Evolutionary conservation across 768 basidiomycete species (phyloP).

Genomic region (Rubroboletus pulcherrimus): DNA sequence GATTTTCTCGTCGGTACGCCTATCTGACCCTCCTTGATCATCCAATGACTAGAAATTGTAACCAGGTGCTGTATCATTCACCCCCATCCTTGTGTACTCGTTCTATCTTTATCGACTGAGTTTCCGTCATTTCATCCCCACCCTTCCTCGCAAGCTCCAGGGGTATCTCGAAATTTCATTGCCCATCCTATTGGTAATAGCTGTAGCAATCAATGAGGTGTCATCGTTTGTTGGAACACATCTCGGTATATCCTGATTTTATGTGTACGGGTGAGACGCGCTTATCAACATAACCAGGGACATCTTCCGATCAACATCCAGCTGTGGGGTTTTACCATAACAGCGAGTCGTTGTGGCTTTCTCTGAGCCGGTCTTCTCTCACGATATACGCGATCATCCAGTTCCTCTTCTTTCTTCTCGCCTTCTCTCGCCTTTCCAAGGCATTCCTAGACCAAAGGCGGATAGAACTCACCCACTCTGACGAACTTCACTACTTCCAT

Average conservation of each 20-base stretch:
- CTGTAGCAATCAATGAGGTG: slow-evolving; percentile 53
- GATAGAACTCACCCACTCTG: slow-evolving; percentile 44
- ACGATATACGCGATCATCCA: slow-evolving; percentile 57
- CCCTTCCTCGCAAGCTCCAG: slow-evolving; percentile 49
- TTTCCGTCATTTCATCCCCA: slow-evolving; percentile 45
- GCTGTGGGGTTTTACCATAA: slow-evolving; percentile 41
- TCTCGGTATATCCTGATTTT: slow-evolving; percentile 42
- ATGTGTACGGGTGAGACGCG: neutral
- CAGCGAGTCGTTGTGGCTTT: slow-evolving; percentile 43
- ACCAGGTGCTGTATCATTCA: slow-evolving; percentile 51
- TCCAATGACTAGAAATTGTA: neutral
- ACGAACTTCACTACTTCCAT: slow-evolving; percentile 47
- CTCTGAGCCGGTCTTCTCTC: slow-evolving; percentile 60
- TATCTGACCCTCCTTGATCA: neutral
- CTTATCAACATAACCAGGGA: slow-evolving; percentile 9
- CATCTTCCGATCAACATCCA: slow-evolving; percentile 12
- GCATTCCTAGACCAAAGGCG: slow-evolving; percentile 49
- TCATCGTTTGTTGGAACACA: slow-evolving; percentile 62
- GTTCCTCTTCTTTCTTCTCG: slow-evolving; percentile 51
- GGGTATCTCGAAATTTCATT: slow-evolving; percentile 43
- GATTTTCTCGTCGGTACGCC: slow-evolving; percentile 61
- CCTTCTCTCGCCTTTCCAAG: slow-evolving; percentile 53
- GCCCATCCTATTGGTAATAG: slow-evolving; percentile 51
- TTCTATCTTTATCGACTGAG: slow-evolving; percentile 60
- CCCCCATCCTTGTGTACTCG: slow-evolving; percentile 63